phyloP scores from a whole-genome alignment of 352 stramenopile genomes.

The Saprolegnia diclina region DNA sequence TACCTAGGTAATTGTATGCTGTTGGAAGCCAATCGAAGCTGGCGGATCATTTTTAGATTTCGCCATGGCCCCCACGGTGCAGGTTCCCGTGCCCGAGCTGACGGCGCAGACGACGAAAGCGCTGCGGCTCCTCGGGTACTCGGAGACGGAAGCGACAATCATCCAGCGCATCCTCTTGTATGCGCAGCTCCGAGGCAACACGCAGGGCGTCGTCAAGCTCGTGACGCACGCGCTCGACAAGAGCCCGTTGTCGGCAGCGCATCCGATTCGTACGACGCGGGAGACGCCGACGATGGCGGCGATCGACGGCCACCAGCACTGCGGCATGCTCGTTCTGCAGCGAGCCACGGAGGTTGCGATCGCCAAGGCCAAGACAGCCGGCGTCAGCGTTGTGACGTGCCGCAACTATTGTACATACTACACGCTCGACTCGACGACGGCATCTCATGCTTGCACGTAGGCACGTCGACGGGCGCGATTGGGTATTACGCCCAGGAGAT shows the following conservation, averaged over 20 bases:
- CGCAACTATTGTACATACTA: slow-evolving; percentile 13
- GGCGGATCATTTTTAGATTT: background rate
- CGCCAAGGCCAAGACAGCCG: background rate
- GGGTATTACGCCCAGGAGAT: slow-evolving; percentile 22
- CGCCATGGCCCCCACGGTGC: background rate
- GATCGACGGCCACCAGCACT: slow-evolving; percentile 16
- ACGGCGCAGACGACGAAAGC: background rate
- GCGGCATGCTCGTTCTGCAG: slow-evolving; percentile 21
- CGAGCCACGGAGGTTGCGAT: slow-evolving; percentile 14
- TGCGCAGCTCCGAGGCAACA: slow-evolving; percentile 23
- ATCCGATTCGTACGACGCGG: background rate
- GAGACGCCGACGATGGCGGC: slow-evolving; percentile 7
- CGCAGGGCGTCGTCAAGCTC: slow-evolving; percentile 21
- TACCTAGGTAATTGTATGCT: background rate
- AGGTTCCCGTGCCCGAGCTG: slow-evolving; percentile 5
- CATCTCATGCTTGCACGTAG: background rate
- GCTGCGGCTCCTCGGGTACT: slow-evolving; percentile 10
- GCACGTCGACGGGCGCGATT: slow-evolving; percentile 17
- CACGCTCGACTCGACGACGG: background rate
- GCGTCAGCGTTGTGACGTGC: slow-evolving; percentile 16
- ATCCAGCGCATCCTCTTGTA: slow-evolving; percentile 17
- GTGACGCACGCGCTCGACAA: slow-evolving; percentile 19
- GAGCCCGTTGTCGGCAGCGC: background rate
- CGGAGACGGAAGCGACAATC: background rate
- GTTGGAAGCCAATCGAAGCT: background rate